Base-by-base conservation (phyloP, 768 basidiomycete species). In the Boletus sp. region DNA sequence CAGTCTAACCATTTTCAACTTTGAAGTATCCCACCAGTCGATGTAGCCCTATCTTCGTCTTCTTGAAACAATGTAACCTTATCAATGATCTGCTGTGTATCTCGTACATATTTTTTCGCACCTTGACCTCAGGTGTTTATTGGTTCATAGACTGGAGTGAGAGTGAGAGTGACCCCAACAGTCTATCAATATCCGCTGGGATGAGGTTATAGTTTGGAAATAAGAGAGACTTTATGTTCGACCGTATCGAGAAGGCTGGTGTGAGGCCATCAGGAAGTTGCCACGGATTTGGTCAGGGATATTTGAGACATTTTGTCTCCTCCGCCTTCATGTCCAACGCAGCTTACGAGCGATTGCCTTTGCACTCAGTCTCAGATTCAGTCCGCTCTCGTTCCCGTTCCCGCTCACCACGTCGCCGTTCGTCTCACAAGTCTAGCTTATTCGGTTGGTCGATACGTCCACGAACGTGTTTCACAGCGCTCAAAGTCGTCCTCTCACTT, bases 301-400 rank as follows among this genome's bases (percentile, higher is more conserved):
- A n/a, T n/a, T n/a, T n/a, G 23, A 14, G 25, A 27, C 19, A 23
- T 23, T 44, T 30, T 37, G 47, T 33, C 48, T 17, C 50, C n/a
- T 43, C 19, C 4, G 1, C 10, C 34, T 27, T n/a, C 57, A 70
- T 77, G 79, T 71, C 74, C 37, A 70, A 73, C 55, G 65, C 63
- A 54, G 72, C 71, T 47, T 77, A 81, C 67, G 78, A 79, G 59
- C 76, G 79, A 47, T 72, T 81, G 13, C 81, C 81, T 32, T 73
- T 80, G 73, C 79, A 79, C 67, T 74, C 74, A 23, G 63, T 66
- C 57, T 70, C 64, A 67, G 53, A 72, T 64, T 55, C 65, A 61
- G 39, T 66, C 14, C 64, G 62, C 32, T 54, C 51, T 47, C 63
- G 59, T 48, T 61, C 61, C 38, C 63, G 59, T 48, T 61, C 61